Evolutionary conservation across 768 basidiomycete genomes (phyloP), one percentile per base, ranked within the genome.

Genomic region (Leccinum barrowsii): DNA sequence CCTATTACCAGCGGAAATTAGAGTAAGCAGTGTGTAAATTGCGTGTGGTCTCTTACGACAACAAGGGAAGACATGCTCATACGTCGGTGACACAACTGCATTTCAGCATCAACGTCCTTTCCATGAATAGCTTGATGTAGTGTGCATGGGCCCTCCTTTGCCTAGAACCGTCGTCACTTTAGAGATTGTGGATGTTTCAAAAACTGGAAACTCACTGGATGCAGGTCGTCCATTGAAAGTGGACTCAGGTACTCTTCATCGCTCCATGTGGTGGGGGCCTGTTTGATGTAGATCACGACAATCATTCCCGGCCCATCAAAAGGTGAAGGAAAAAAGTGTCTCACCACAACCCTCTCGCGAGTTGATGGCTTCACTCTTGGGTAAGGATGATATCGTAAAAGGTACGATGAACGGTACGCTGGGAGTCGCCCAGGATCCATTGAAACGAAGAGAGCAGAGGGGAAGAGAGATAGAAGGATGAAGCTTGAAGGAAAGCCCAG

Each of bases 301-400:
- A 17, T 37, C 37, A 37, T 37, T 37, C 12, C 37, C 17, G 7
- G 37, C 12, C 34, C 37, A 37, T 37, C 37, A 17, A 17, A 37
- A 17, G 40, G 54, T 7, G 32, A 59, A 15, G 56, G 13, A 8
- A 54, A 56, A 15, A 47, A 19, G 50, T 35, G 35, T 54, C 58
- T n/a, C 50, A 70, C 72, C 61, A 37, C 7, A 15, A 70, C 50
- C 58, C 57, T 70, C 64, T 71, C 70, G 58, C 60, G 68, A 37
- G 47, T 22, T 54, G 64, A 66, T 1, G 32, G 54, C 24, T 63
- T 66, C 28, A 50, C 46, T 35, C 71, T 68, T 40, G 70, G 69
- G 57, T 71, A 71, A 32, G 70, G 70, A 55, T 71, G 70, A 26
- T 59, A 73, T 17, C 70, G 58, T 24, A 68, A 46, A 7, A 74